These are phyloP conservation scores for Ceratocystis destructans DNA, from an alignment of 2,329 filamentous ascomycete species.

Conservation along the genomic window DNA sequence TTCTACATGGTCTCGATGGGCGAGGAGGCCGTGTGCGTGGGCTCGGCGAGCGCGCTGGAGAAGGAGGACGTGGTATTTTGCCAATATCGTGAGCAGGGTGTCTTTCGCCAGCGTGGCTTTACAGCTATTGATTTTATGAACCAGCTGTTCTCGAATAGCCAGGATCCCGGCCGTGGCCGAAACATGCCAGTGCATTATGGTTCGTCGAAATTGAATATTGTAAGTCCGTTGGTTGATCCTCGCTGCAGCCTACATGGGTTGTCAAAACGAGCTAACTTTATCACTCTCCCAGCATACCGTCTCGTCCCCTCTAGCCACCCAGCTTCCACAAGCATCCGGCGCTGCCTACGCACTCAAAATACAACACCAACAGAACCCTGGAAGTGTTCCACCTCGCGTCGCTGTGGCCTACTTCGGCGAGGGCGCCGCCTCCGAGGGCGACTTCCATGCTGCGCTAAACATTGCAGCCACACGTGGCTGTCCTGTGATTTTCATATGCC, in stretches of 20 bases:
- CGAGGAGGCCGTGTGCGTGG: conserved; percentile 87
- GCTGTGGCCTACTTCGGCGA: conserved; percentile 83
- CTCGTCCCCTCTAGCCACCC: conserved; percentile 68
- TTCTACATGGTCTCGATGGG: conserved; percentile 98
- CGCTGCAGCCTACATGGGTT: background rate
- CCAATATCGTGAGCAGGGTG: conserved; percentile 87
- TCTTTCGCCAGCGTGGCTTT: conserved; percentile 82
- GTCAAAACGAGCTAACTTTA: background rate
- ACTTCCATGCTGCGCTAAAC: conserved; percentile 84
- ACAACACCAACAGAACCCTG: conserved; percentile 56
- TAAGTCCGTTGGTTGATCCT: conserved; percentile 31
- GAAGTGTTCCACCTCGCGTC: conserved; percentile 48
- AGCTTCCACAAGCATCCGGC: conserved; percentile 76
- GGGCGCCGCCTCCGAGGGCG: conserved; percentile 77
- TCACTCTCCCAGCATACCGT: conserved; percentile 53
- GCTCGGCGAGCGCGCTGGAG: conserved; percentile 70
- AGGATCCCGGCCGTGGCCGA: conserved; percentile 66
- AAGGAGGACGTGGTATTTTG: conserved; percentile 82
- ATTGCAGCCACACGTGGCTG: conserved; percentile 82
- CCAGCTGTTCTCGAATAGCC: conserved; percentile 77
- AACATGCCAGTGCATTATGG: conserved; percentile 99
- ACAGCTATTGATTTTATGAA: conserved; percentile 84
- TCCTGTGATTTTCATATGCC: conserved; percentile 77
- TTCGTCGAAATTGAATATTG: conserved; percentile 68
- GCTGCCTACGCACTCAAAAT: conserved; percentile 81